A percentile compares a stretch with the other conserved stretches of the same genome.
phyloP scores from a whole-genome alignment of 2,329 filamentous ascomycete species.

The Fusarium pseudonygamai region DNA sequence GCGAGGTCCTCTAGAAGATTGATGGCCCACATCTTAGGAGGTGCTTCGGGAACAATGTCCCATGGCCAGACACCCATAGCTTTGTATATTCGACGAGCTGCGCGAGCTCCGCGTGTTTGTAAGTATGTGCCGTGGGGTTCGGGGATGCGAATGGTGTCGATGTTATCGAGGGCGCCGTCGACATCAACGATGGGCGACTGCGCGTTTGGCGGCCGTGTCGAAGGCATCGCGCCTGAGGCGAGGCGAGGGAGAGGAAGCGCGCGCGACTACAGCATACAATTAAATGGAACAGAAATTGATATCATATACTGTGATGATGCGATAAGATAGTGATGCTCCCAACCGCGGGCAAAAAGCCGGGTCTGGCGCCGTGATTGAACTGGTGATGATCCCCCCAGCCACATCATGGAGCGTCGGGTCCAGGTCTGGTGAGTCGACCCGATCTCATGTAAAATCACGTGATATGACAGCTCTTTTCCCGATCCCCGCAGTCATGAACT shows the following conservation, averaged over 20 bases:
- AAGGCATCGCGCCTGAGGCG: constrained; percentile 37
- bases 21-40: constrained; percentile 45
- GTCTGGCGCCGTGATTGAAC: constrained; percentile 30
- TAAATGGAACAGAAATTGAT: neutral
- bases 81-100: constrained; percentile 40
- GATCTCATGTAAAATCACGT: constrained; percentile 41
- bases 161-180: constrained; percentile 35
- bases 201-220: constrained; percentile 37
- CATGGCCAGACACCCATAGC: constrained; percentile 44
- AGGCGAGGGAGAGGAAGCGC: neutral
- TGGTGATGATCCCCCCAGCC: constrained; percentile 36
- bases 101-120: constrained; percentile 41
- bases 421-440: neutral
- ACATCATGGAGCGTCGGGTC: constrained; percentile 42
- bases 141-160: constrained; percentile 40
- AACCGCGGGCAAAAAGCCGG: constrained; percentile 37
- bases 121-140: constrained; percentile 40
- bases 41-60: constrained; percentile 44
- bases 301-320: neutral
- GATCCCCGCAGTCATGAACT: constrained; percentile 44
- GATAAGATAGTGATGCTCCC: constrained; percentile 18
- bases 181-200: constrained; percentile 32
- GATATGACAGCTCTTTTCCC: constrained; percentile 9
- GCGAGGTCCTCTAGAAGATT: constrained; percentile 44
- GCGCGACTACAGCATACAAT: constrained; percentile 29